Evolutionary conservation across 2,329 filamentous ascomycete species (phyloP), one percentile per base, ranked within the genome.

Genomic region (Dactylellina drechsleri): DNA sequence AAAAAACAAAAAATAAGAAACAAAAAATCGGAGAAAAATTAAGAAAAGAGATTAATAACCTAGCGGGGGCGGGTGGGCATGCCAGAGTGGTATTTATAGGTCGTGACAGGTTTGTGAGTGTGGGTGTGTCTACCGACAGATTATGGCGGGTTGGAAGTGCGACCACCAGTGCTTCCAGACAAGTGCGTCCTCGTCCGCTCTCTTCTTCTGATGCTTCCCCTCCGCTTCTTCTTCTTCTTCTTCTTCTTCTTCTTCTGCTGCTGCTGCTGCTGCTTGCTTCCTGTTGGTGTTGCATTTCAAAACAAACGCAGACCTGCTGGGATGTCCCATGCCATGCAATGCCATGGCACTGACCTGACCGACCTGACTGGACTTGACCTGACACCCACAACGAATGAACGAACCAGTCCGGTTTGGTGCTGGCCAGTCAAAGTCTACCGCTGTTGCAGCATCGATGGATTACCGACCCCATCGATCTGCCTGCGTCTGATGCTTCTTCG

Each of bases 81-180:
- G 59, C 59, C 52, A 7, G 23, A n/a, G 66, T 54, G 66, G 66
- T 71, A 71, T 71, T 71, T 71, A 71, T 71, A 71, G 66, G 26
- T 50, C 45, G 15, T 6, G 5, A 18, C 16, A 1, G 12, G 20
- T 58, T 43, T 58, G 16, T 20, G 54, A 4, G 10, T 18, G 31
- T 58, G 12, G 2, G 54, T 58, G 5, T 31, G 41, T 61, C 45
- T 28, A 26, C 26, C n/a, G 53, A 52, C 49, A 20, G 16, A 23
- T 13, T 18, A 6, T 52, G 49, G 20, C 16, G 43, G 13, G 43
- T 47, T 36, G 31, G 31, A 36, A 36, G 31, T 36, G 31, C 31
- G 31, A 36, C 31, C 31, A 36, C 31, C 31, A 5, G 31, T 36
- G 31, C 31, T 36, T 36, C 31, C 31, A 36, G 31, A 10, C 31